Evolutionary conservation across 768 basidiomycete species (phyloP), one percentile per base, ranked within the genome.

Genomic region (Lentinula raphanica): DNA sequence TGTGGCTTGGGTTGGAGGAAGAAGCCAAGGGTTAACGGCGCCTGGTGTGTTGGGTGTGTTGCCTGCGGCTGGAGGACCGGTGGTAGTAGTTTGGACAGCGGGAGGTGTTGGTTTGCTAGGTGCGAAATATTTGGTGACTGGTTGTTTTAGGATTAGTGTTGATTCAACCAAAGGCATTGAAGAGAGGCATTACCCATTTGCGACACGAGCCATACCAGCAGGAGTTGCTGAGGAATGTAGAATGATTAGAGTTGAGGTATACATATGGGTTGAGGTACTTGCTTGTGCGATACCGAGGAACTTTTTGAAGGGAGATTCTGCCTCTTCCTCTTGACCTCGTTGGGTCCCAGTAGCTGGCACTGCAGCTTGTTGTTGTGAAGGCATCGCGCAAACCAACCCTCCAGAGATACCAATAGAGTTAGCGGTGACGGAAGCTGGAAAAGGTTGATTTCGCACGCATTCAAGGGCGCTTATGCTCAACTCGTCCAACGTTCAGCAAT

Each of bases 161-260:
- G 4, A 28, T 31, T 19, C 19, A 13, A 45, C 23, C 11, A 39
- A 12, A 44, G 28, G 15, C 27, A 5, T 35, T 49, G 40, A 17
- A 27, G 45, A 19, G 40, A 32, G 29, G 66, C 82, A 42, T n/a
- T 59, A 87, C 88, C 81, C 44, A 90, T 65, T 68, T 90, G 87
- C 40, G 84, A 79, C 44, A 88, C 65, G n/a, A 76, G 79, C 75
- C 80, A 90, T 59, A 87, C 72, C 53, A 91, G 61, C 42, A 90
- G 71, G 21, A 84, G 69, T 90, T 90, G 88, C 89, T 91, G 53
- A 17, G 60, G 29, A 59, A 19, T 39, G 32, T 51, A n/a, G n/a
- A 36, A 50, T 29, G 49, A 58, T 49, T 39, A 50, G 65, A 49
- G 56, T 58, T 36, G 35, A 51, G 49, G 45, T 45, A 23, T 28